Conservation (phyloP, 2,329 filamentous ascomycete species). For the Nemania sp. region DNA sequence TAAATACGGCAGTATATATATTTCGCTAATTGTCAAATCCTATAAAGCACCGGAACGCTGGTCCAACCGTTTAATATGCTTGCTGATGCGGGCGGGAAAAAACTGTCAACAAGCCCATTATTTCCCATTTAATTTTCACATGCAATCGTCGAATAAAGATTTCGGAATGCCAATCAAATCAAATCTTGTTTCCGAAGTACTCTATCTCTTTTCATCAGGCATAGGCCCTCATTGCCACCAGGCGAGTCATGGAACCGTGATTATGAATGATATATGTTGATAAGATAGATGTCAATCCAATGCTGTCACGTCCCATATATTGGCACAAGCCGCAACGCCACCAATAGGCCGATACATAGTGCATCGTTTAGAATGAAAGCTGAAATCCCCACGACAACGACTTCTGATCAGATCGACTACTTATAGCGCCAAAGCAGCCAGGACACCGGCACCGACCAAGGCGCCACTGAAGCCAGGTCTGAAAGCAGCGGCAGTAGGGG, state of each 20-base stretch:
- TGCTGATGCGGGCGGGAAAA: slow-evolving; percentile 5
- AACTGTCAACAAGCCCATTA: slow-evolving; percentile 19
- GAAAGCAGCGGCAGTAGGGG: slow-evolving; percentile 28
- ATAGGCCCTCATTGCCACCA: slow-evolving; percentile 14
- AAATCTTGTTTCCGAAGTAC: slow-evolving; percentile 5
- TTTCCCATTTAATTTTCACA: slow-evolving; percentile 18
- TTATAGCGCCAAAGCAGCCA: slow-evolving; percentile 36
- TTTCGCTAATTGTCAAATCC: slow-evolving; percentile 18
- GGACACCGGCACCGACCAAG: slow-evolving; percentile 32
- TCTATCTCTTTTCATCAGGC: slow-evolving; percentile 17
- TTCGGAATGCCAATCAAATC: slow-evolving; percentile 10
- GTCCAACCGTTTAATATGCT: slow-evolving; percentile 14
- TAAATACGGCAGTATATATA: slow-evolving; percentile 19
- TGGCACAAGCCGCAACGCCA: slow-evolving; percentile 19
- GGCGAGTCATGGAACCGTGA: slow-evolving; percentile 30
- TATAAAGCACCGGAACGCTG: slow-evolving; percentile 16
- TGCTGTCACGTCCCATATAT: slow-evolving; percentile 13
- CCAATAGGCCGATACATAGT: slow-evolving; percentile 27
- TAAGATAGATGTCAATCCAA: slow-evolving; percentile 17
- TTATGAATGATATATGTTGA: slow-evolving; percentile 34
- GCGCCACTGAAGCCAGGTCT: slow-evolving; percentile 33
- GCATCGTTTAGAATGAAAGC: slow-evolving; percentile 33
- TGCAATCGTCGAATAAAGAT: slow-evolving; percentile 26
- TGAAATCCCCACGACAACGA: slow-evolving; percentile 2
- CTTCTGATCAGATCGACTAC: slow-evolving; percentile 12